phyloP scores from a whole-genome alignment of 73 alveolate genomes.

The Paraurostyla sp. region DNA sequence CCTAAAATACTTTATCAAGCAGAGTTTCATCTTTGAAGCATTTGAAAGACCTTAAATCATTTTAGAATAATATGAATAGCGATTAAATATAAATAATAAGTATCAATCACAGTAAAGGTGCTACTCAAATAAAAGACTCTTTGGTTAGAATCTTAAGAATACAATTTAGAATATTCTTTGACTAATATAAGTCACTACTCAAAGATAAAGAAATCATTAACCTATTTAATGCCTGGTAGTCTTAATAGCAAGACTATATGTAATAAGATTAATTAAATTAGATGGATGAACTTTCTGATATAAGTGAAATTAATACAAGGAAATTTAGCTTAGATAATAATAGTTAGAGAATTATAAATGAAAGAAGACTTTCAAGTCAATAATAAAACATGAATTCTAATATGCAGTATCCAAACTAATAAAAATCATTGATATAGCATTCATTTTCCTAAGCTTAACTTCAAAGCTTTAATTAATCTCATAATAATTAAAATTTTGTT shows the following conservation, averaged over 20 bases:
- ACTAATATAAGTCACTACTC: neutral
- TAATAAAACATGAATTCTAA: neutral
- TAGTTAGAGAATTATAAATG: too few species aligned
- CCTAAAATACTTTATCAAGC: conserved; percentile 3
- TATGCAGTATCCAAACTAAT: neutral
- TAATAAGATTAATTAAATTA: neutral
- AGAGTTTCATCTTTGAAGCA: neutral
- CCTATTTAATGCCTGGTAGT: neutral
- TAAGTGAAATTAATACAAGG: conserved; percentile 24
- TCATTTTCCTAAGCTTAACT: neutral
- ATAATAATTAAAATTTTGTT: too few species aligned
- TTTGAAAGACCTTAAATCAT: neutral
- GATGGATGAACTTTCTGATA: neutral
- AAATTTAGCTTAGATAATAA: neutral
- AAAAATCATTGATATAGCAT: neutral
- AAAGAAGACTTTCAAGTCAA: conserved; percentile 21
- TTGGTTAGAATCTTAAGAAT: neutral
- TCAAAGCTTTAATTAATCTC: neutral
- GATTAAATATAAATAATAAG: neutral
- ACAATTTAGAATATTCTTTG: neutral
- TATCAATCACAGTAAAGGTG: neutral
- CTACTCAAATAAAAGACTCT: neutral
- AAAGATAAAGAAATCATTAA: conserved; percentile 19
- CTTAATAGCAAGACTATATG: neutral
- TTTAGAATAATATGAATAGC: neutral